Conservation (phyloP, 2,329 filamentous ascomycete genomes). For the Aspergillus sclerotialis region DNA sequence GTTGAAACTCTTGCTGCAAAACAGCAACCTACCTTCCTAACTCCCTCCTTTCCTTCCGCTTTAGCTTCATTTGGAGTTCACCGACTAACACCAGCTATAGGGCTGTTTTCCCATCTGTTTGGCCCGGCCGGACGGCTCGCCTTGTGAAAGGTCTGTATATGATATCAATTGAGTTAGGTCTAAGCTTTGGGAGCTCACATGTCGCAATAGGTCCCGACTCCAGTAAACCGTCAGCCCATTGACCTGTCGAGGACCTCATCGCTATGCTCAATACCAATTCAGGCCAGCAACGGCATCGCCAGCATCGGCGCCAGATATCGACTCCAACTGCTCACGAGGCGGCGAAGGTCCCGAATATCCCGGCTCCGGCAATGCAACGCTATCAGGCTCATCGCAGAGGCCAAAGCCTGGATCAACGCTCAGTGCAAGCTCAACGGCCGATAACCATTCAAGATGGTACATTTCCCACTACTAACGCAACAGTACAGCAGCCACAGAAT, state of each 20-base stretch:
- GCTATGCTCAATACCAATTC: conserved; percentile 82
- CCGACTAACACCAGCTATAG: conserved; percentile 53
- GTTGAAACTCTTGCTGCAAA: not conserved
- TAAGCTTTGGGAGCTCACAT: too few relatives aligned
- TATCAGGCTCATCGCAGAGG: conserved; percentile 67
- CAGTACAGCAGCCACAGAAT: conserved; percentile 61
- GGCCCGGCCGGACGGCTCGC: conserved; percentile 63
- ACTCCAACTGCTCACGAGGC: conserved; percentile 72
- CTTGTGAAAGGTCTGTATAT: conserved; percentile 64
- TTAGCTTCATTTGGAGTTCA: conserved; percentile 34
- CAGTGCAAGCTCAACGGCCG: conserved; percentile 47
- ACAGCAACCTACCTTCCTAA: conserved; percentile 5
- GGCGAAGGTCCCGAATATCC: conserved; percentile 61
- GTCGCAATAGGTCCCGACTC: too few relatives aligned
- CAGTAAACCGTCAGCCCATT: too few relatives aligned
- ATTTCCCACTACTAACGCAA: conserved; percentile 50
- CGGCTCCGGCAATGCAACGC: conserved; percentile 46
- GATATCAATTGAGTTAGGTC: not conserved
- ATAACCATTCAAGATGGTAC: conserved; percentile 43
- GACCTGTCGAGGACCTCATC: conserved; percentile 18
- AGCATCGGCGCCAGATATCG: conserved; percentile 82
- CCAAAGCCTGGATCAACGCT: conserved; percentile 71
- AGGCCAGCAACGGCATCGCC: conserved; percentile 64
- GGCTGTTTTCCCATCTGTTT: conserved; percentile 36
- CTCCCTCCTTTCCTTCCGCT: conserved; percentile 8